Conservation (phyloP, 2,329 filamentous ascomycete species). For the Allantophomopsis lycopodina region DNA sequence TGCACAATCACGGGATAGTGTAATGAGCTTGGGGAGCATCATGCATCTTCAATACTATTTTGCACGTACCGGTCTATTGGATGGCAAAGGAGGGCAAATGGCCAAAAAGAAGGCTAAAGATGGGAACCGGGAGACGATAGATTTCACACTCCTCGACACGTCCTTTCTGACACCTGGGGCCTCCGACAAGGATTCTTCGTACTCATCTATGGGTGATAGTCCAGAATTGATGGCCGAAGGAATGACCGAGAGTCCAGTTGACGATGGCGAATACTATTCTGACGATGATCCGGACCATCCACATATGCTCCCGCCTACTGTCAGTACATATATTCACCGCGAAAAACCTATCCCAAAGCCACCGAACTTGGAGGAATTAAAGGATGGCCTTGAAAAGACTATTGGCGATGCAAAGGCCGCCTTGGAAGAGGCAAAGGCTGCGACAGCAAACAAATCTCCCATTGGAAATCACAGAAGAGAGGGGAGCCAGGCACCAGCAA, state of each 20-base stretch:
- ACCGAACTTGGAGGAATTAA: constrained; percentile 69
- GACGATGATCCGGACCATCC: constrained; percentile 49
- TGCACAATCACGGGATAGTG: constrained; percentile 80
- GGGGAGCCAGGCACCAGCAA: constrained; percentile 8
- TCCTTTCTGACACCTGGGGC: constrained; percentile 26
- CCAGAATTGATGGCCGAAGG: constrained; percentile 32
- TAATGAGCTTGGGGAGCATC: constrained; percentile 92
- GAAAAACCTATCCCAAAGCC: constrained; percentile 72
- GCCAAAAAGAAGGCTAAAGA: constrained; percentile 55
- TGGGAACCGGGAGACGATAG: constrained; percentile 31
- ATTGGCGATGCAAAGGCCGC: constrained; percentile 57
- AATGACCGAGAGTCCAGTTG: constrained; percentile 22
- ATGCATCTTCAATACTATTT: constrained; percentile 98
- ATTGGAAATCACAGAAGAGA: constrained; percentile 1
- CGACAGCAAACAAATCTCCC: constrained; percentile 8
- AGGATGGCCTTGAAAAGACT: constrained; percentile 51
- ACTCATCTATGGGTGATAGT: constrained; percentile 44
- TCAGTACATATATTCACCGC: constrained; percentile 85
- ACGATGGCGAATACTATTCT: constrained; percentile 31
- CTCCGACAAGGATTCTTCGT: constrained; percentile 43
- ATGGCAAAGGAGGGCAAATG: constrained; percentile 82
- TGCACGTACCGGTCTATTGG: constrained; percentile 80
- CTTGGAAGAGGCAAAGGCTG: constrained; percentile 39
- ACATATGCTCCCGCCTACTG: constrained; percentile 87
- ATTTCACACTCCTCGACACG: constrained; percentile 38